These are phyloP conservation scores for Boletus tylopilopsis DNA, from an alignment of 768 basidiomycete genomes.

Conservation along the genomic window DNA sequence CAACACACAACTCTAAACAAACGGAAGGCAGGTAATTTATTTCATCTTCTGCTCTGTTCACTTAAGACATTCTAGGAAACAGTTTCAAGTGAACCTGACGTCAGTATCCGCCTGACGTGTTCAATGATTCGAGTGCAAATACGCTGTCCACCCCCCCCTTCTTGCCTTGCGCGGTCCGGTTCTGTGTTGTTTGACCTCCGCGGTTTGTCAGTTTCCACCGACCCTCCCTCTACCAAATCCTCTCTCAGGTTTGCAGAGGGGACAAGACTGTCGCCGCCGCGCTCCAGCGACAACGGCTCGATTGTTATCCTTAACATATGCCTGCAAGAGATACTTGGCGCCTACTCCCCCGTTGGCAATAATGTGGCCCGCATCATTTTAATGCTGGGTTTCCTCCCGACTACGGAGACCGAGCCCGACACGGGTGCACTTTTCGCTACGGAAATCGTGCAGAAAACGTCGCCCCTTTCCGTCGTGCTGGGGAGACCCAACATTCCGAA, in stretches of 20 bases:
- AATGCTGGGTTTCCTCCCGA: slow-evolving; percentile 46
- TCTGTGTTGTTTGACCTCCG: slow-evolving; percentile 63
- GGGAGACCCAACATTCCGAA: slow-evolving; percentile 9
- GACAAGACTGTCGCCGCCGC: not conserved
- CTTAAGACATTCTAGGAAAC: slow-evolving; percentile 12
- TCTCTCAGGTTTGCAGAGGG: slow-evolving; percentile 30
- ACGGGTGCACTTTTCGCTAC: slow-evolving; percentile 23
- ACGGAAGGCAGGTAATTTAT: slow-evolving; percentile 15
- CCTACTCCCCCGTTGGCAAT: slow-evolving; percentile 42
- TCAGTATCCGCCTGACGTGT: slow-evolving; percentile 38
- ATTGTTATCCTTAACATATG: slow-evolving; percentile 35
- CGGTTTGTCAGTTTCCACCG: slow-evolving; percentile 40
- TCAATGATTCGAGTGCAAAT: slow-evolving; percentile 64
- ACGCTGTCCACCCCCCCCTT: slow-evolving; percentile 58
- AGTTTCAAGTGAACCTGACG: not conserved
- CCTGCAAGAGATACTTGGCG: slow-evolving; percentile 45
- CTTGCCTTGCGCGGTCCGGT: slow-evolving; percentile 55
- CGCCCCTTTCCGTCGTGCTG: slow-evolving; percentile 23
- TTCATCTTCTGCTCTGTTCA: not conserved
- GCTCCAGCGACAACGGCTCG: slow-evolving; percentile 2
- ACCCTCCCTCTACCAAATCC: slow-evolving; percentile 16
- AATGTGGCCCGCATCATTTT: slow-evolving; percentile 42
- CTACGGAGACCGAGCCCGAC: slow-evolving; percentile 11
- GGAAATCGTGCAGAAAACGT: slow-evolving; percentile 12
- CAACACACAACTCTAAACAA: slow-evolving; percentile 2